Percentiles rank a stretch among this genome's conserved stretches.
Evolutionary conservation across 768 basidiomycete species (phyloP).

Genomic region (Xerocomus spinulosus): DNA sequence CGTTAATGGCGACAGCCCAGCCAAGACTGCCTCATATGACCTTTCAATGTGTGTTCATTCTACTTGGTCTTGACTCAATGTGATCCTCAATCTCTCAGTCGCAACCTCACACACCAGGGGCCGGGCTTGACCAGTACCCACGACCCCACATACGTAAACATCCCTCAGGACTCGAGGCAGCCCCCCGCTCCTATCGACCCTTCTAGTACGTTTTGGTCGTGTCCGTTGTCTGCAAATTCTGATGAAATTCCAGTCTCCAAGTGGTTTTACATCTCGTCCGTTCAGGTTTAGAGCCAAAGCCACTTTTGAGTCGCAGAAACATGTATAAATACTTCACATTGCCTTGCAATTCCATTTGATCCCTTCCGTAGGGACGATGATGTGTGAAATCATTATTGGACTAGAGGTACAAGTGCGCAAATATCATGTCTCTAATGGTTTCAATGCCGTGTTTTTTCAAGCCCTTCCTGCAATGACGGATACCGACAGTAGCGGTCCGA

Average conservation of each 20-base stretch:
- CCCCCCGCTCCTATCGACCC: slow-evolving; percentile 88
- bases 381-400: slow-evolving; percentile 6
- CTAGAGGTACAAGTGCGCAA: slow-evolving; percentile 26
- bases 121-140: slow-evolving; percentile 60
- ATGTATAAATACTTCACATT: neutral
- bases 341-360: slow-evolving; percentile 3
- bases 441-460: slow-evolving; percentile 33
- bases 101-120: slow-evolving; percentile 72
- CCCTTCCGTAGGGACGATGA: neutral
- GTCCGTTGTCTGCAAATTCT: neutral
- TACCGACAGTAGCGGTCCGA: slow-evolving; percentile 88
- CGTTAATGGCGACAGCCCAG: slow-evolving; percentile 70
- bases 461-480: slow-evolving; percentile 59
- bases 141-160: slow-evolving; percentile 56
- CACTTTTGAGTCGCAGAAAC: neutral
- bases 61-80: neutral
- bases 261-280: slow-evolving; percentile 94
- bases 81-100: slow-evolving; percentile 40
- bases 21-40: slow-evolving; percentile 68
- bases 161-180: slow-evolving; percentile 78
- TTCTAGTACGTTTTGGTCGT: slow-evolving; percentile 55
- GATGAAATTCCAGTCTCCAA: slow-evolving; percentile 59
- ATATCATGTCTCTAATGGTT: slow-evolving; percentile 12
- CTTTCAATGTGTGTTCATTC: slow-evolving; percentile 70
- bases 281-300: slow-evolving; percentile 52